Evolutionary conservation across 495 filamentous ascomycete species (phyloP).

Genomic region (Astrocystis sublimbata): DNA sequence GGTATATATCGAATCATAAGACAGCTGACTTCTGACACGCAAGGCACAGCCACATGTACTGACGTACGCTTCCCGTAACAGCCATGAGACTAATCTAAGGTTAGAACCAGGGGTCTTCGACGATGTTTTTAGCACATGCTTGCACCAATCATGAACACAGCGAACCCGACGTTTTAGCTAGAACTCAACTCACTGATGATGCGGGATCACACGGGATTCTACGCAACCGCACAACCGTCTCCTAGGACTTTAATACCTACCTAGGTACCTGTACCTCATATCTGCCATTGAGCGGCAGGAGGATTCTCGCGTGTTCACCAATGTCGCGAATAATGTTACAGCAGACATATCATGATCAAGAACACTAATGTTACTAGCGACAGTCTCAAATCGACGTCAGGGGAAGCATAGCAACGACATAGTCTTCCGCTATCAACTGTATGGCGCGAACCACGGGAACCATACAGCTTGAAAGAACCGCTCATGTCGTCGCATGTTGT

Average conservation of each 20-base stretch:
- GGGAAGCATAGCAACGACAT: background rate
- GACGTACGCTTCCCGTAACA: background rate
- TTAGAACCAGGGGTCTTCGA: background rate
- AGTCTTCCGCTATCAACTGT: background rate
- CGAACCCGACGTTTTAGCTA: constrained; percentile 1
- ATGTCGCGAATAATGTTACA: background rate
- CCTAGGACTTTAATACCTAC: background rate
- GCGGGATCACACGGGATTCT: background rate
- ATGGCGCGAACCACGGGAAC: too few species aligned
- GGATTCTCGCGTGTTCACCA: background rate
- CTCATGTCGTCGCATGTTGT: too few species aligned
- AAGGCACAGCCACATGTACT: constrained; percentile 5
- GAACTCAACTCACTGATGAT: background rate
- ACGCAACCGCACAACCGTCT: background rate
- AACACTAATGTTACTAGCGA: background rate
- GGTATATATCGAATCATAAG: too few species aligned
- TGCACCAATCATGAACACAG: constrained; percentile 1
- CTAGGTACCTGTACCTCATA: too few species aligned
- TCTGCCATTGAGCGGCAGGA: background rate
- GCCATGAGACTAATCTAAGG: constrained; percentile 1
- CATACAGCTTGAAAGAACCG: too few species aligned
- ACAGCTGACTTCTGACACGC: constrained; percentile 1
- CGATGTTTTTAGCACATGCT: background rate
- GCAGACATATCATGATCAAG: background rate
- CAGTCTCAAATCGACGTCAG: background rate